Conservation (phyloP, 208 protist genomes). For the Leishmania gerbilli region DNA sequence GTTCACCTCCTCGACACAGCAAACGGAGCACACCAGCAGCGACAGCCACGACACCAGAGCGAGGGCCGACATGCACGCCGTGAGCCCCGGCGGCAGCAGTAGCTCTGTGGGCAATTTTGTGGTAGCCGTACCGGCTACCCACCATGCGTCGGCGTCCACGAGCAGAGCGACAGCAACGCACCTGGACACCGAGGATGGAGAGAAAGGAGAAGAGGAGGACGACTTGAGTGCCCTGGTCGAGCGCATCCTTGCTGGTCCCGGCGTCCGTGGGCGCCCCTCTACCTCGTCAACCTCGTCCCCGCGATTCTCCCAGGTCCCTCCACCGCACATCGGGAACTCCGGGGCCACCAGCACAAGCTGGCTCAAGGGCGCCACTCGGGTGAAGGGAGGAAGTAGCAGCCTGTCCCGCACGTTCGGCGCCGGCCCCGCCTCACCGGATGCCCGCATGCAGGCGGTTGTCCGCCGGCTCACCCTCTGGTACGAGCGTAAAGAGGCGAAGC, state of each 20-base stretch:
- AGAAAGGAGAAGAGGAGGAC: slow-evolving; percentile 11
- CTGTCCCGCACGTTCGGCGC: neutral
- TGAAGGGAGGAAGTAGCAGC: neutral
- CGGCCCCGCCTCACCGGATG: too few species aligned
- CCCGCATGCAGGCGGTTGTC: slow-evolving; percentile 30
- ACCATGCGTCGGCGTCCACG: neutral
- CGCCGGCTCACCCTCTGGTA: slow-evolving; percentile 61
- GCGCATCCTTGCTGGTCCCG: slow-evolving; percentile 27
- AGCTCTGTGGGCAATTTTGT: neutral
- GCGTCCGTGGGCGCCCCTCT: neutral
- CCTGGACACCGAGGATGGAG: neutral
- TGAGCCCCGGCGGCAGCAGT: neutral
- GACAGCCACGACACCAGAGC: neutral
- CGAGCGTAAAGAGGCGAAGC: slow-evolving; percentile 59
- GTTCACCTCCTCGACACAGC: neutral
- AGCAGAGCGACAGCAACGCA: slow-evolving; percentile 2
- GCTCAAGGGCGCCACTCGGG: neutral
- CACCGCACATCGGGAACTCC: neutral
- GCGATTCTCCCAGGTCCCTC: neutral
- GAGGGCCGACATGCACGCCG: neutral
- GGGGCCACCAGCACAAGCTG: neutral
- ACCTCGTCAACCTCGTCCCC: neutral
- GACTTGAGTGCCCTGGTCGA: slow-evolving; percentile 17
- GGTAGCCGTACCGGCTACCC: neutral
- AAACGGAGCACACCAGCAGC: neutral